Evolutionary conservation across 768 basidiomycete species (phyloP).

Genomic region (Lactifluus hygrophoroides): DNA sequence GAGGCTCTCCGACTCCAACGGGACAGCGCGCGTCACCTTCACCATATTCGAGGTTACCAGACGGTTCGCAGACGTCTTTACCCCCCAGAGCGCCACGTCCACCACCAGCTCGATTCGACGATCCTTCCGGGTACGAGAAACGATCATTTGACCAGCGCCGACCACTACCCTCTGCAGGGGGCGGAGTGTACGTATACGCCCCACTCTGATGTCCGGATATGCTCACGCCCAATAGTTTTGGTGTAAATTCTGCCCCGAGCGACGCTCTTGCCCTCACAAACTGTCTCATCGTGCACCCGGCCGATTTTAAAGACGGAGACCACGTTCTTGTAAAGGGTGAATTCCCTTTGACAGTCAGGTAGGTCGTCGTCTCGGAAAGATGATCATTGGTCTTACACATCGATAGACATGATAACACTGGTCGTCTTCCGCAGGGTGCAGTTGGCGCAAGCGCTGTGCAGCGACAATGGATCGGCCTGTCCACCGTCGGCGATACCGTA

Average conservation of each 20-base stretch:
- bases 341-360: conserved; percentile 72
- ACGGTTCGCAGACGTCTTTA: conserved; percentile 13
- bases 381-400: neutral
- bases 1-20: neutral
- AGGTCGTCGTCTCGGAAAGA: conserved; percentile 21
- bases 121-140: conserved; percentile 27
- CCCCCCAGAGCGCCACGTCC: conserved; percentile 19
- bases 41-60: conserved; percentile 17
- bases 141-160: conserved; percentile 21
- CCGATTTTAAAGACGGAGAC: conserved; percentile 63
- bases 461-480: conserved; percentile 86
- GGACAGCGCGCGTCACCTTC: conserved; percentile 9
- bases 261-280: conserved; percentile 63
- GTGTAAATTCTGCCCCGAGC: conserved; percentile 23
- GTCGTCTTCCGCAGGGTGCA: conserved; percentile 53
- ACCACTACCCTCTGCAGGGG: conserved; percentile 14
- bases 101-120: conserved; percentile 24
- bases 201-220: neutral
- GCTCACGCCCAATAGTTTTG: conserved; percentile 19
- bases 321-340: conserved; percentile 70
- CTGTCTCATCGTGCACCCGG: conserved; percentile 68
- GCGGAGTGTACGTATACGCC: conserved; percentile 20
- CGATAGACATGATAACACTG: conserved; percentile 72
- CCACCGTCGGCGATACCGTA: conserved; percentile 66
- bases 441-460: conserved; percentile 75